Conservation (phyloP, 441 rosid genomes). For the Adansonia rubrostipa region DNA sequence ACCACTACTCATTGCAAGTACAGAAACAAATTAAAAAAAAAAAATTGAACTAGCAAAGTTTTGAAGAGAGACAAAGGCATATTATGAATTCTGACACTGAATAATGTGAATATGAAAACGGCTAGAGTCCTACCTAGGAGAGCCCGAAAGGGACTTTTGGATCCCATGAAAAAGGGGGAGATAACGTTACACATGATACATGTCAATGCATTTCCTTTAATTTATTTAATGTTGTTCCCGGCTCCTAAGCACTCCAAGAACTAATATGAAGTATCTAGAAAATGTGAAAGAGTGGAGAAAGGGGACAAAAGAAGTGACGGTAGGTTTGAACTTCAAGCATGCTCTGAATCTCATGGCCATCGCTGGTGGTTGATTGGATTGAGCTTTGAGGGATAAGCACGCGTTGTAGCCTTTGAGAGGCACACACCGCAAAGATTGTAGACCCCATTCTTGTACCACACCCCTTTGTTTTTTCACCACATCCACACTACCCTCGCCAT, state of each 20-base stretch:
- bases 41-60: no score
- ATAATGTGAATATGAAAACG: no score
- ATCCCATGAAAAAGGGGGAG: no score
- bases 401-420: slow-evolving; percentile 3
- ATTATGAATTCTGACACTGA: no score
- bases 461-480: neutral
- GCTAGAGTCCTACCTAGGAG: no score
- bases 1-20: no score
- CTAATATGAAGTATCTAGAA: neutral
- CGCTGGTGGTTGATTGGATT: neutral
- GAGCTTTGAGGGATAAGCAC: neutral
- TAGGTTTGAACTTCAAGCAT: neutral
- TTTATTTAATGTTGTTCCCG: no score
- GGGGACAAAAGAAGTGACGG: neutral
- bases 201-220: no score
- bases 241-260: neutral
- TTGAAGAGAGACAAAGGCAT: no score
- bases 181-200: no score
- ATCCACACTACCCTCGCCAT: neutral
- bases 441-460: neutral
- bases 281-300: neutral
- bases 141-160: no score
- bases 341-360: neutral
- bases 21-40: no score
- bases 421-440: neutral